phyloP scores from a whole-genome alignment of 805 yeast genomes.

The Ogataea allantospora region DNA sequence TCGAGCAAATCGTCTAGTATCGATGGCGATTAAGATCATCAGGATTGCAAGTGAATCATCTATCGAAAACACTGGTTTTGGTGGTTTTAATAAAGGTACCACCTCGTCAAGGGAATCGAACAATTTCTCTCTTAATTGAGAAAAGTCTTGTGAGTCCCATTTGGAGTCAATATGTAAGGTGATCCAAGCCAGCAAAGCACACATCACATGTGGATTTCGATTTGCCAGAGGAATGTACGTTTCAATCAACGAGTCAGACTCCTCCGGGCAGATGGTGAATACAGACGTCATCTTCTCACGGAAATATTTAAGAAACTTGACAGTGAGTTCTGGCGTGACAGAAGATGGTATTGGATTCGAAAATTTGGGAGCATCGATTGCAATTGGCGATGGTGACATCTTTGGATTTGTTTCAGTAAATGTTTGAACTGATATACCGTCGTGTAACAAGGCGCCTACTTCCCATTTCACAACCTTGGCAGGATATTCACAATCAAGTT shows the following conservation, averaged over 20 bases:
- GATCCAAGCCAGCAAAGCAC: slow-evolving; percentile 10
- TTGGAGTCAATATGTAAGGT: slow-evolving; percentile 9
- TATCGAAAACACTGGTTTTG: no score
- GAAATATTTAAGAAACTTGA: slow-evolving; percentile 6
- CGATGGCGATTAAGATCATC: no score
- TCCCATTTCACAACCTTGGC: slow-evolving; percentile 6
- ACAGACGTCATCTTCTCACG: slow-evolving; percentile 9
- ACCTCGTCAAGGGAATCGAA: no score
- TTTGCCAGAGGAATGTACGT: slow-evolving; percentile 11
- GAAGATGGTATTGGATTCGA: not conserved
- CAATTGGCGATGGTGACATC: no score
- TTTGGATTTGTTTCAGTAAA: no score
- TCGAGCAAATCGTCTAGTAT: no score
- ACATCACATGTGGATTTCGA: slow-evolving; percentile 7
- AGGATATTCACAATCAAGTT: slow-evolving; percentile 8
- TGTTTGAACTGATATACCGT: slow-evolving; percentile 1
- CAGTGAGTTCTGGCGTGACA: slow-evolving; percentile 8
- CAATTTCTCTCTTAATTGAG: no score
- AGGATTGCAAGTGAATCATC: no score
- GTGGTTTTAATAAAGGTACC: no score
- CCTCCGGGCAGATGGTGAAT: slow-evolving; percentile 9
- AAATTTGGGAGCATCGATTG: no score
- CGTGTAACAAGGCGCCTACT: not conserved
- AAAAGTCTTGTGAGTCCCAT: no score
- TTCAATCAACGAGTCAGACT: slow-evolving; percentile 8